These are phyloP conservation scores for Artemisia argyi DNA, from an alignment of 129 eudicot genomes.

Conservation along the genomic window DNA sequence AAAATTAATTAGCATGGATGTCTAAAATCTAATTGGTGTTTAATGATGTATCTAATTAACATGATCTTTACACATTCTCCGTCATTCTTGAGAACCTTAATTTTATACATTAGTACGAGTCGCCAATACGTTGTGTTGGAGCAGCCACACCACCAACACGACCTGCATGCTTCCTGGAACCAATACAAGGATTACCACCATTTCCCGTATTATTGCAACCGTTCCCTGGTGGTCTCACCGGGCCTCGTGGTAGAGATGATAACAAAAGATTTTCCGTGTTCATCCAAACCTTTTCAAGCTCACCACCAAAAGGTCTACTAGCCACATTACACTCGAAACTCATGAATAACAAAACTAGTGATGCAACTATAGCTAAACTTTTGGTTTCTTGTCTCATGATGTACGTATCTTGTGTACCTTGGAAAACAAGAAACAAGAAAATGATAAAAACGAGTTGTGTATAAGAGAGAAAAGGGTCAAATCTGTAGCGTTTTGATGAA, in stretches of 20 bases:
- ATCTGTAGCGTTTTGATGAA: constrained; percentile 1
- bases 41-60: too few species aligned
- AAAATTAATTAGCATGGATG: too few species aligned
- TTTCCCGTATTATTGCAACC: constrained; percentile 35
- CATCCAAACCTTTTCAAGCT: constrained; percentile 20
- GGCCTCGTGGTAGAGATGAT: constrained; percentile 18
- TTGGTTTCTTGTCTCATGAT: constrained; percentile 15
- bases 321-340: constrained; percentile 26
- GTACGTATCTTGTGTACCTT: background rate
- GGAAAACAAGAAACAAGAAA: background rate
- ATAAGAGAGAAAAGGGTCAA: constrained; percentile 4
- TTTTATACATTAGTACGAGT: background rate
- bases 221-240: constrained; percentile 27
- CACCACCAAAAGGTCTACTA: constrained; percentile 21
- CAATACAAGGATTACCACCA: constrained; percentile 31
- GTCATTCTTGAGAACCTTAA: background rate
- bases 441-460: constrained; percentile 2
- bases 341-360: constrained; percentile 6
- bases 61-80: too few species aligned
- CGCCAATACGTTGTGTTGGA: constrained; percentile 10
- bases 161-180: constrained; percentile 31
- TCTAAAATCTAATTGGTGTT: too few species aligned
- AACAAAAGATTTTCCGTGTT: constrained; percentile 23
- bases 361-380: constrained; percentile 17
- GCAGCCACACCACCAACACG: background rate